Evolutionary conservation across 2,329 filamentous ascomycete species (phyloP).

Genomic region (Xylariaceae sp.): DNA sequence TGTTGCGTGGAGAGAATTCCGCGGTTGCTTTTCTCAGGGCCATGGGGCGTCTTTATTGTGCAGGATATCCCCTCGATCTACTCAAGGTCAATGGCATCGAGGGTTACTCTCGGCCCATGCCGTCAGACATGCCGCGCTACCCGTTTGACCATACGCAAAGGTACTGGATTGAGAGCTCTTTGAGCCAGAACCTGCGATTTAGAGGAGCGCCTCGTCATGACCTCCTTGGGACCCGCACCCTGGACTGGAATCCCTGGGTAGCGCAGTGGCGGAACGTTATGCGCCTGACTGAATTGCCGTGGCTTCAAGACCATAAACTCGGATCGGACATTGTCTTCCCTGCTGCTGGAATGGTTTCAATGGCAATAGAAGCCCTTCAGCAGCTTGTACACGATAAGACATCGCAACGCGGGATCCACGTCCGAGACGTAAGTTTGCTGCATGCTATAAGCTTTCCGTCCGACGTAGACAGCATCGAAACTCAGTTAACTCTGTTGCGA

Average conservation of each 20-base stretch:
- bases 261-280: constrained; percentile 20
- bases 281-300: constrained; percentile 6
- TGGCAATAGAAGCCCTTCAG: constrained; percentile 9
- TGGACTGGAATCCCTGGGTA: constrained; percentile 15
- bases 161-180: constrained; percentile 4
- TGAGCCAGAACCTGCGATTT: constrained; percentile 8
- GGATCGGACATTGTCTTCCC: constrained; percentile 9
- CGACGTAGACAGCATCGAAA: background rate
- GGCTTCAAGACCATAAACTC: constrained; percentile 17
- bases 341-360: constrained; percentile 11
- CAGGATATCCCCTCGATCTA: background rate
- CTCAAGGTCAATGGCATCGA: background rate
- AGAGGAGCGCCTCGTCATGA: constrained; percentile 10
- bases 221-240: constrained; percentile 1
- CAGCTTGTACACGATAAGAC: background rate
- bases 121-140: background rate
- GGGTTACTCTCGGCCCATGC: background rate
- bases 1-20: background rate
- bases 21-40: background rate
- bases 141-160: constrained; percentile 3
- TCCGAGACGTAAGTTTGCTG: background rate
- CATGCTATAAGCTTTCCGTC: constrained; percentile 1
- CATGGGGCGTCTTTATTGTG: constrained; percentile 1
- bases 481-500: background rate
- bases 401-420: background rate